Conservation (phyloP, 805 yeast genomes). For the Yarrowia sp. region DNA sequence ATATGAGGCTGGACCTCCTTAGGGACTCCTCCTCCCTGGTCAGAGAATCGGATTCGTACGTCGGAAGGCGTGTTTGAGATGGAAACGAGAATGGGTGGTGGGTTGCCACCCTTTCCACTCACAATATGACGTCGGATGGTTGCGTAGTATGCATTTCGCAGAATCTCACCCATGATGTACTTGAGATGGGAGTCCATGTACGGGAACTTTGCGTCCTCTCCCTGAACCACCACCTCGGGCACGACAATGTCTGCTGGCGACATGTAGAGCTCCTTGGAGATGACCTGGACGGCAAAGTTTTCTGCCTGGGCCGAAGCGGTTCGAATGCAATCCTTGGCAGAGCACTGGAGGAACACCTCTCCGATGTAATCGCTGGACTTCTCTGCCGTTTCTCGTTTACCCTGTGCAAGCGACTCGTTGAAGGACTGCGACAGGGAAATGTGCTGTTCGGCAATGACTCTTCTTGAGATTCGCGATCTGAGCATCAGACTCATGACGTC, state of each 20-base stretch:
- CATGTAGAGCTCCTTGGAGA: constrained; percentile 72
- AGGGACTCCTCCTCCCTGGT: constrained; percentile 87
- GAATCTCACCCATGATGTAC: constrained; percentile 83
- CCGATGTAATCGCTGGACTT: constrained; percentile 55
- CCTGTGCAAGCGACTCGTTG: constrained; percentile 54
- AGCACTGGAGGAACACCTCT: constrained; percentile 81
- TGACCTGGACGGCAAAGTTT: constrained; percentile 72
- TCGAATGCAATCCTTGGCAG: constrained; percentile 70
- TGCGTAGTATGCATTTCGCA: constrained; percentile 85
- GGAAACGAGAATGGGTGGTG: constrained; percentile 72
- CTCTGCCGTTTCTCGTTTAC: constrained; percentile 41
- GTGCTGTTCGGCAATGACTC: constrained; percentile 93
- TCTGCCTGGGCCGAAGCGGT: constrained; percentile 62
- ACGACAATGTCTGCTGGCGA: constrained; percentile 77
- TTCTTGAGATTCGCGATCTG: constrained; percentile 84
- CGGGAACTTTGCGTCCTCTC: constrained; percentile 71
- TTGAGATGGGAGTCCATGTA: constrained; percentile 87
- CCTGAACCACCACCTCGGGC: constrained; percentile 82
- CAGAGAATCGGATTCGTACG: constrained; percentile 80
- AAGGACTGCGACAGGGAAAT: constrained; percentile 75
- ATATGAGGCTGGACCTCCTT: constrained; percentile 64
- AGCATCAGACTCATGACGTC: constrained; percentile 76
- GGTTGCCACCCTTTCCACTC: constrained; percentile 40
- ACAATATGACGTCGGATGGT: constrained; percentile 61
- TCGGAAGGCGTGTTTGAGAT: constrained; percentile 70